Base-by-base conservation (phyloP, 1,284 basidiomycete genomes). In the Marasmius fiardii region DNA sequence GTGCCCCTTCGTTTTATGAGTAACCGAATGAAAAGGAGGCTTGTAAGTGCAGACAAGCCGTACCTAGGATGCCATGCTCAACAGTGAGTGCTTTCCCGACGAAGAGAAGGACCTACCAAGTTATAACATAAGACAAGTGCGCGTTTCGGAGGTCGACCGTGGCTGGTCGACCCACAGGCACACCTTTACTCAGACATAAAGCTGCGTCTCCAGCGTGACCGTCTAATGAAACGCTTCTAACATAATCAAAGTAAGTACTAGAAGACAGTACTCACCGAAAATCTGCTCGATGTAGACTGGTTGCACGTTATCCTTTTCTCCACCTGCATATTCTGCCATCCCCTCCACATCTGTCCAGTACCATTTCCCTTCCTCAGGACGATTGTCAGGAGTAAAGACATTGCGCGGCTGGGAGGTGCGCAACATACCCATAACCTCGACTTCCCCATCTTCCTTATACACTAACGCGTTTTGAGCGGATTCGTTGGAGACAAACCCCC, bases 121-220 rank as follows among this genome's bases (percentile, higher is more conserved):
- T 99, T 18, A 90, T 83, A 5, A 96, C 93, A 70, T 99, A 99
- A 5, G 94, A 95, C 8, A 93, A 81, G 75, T 99, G 96, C 55
- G 94, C 87, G 71, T 99, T 99, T 43, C 97, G 81, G 51, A 99
- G 74, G 67, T 98, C 93, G 43, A 98, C 88, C 3, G 85, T 84
- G 1, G 94, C 84, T 23, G 88, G 74, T 52, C 94, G 83, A 26
- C 97, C 96, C 39, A 99, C 77, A 1, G 96, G 97, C 41, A 88
- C 76, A 31, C 95, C 96, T 58, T 84, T 83, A 5, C 78, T 72
- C 35, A 96, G 69, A 54, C 83, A 78, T 35, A 79, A 72, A 14
- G 80, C 71, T 37, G 85, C 88, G 63, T 95, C 82, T 51, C 87
- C 83, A 45, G 85, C 80, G 65, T 91, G 82, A 55, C 93, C 92